phyloP scores from a whole-genome alignment of 2,329 filamentous ascomycete species.

The Cladosporium sp. region DNA sequence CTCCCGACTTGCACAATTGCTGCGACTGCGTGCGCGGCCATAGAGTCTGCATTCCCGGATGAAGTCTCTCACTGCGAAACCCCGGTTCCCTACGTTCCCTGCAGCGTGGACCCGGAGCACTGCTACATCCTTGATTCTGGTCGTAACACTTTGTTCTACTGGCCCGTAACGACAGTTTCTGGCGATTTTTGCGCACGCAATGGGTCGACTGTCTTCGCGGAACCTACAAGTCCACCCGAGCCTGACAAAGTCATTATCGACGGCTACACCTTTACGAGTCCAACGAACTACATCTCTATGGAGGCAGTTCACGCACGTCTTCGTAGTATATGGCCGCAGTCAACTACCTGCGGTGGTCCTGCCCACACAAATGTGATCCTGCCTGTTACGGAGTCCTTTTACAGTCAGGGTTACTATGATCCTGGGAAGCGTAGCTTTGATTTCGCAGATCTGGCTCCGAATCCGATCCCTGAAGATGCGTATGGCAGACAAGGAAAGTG shows the following conservation, averaged over 20 bases:
- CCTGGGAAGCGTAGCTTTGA: not conserved
- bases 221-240: slow-evolving; percentile 8
- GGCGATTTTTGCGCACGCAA: slow-evolving; percentile 18
- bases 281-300: slow-evolving; percentile 9
- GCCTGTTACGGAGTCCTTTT: slow-evolving; percentile 8
- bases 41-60: too few relatives aligned
- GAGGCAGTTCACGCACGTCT: not conserved
- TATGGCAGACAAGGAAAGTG: not conserved
- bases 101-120: not conserved
- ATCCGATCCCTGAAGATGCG: not conserved
- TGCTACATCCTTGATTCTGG: not conserved
- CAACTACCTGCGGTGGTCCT: not conserved
- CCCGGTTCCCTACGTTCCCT: too few relatives aligned
- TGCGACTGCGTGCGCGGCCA: too few relatives aligned
- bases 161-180: slow-evolving; percentile 14
- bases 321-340: not conserved
- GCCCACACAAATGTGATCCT: not conserved
- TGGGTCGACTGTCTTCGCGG: slow-evolving; percentile 9
- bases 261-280: slow-evolving; percentile 17
- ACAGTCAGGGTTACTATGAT: not conserved
- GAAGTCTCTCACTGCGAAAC: too few relatives aligned
- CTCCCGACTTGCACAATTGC: slow-evolving; percentile 10
- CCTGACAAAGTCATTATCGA: slow-evolving; percentile 9
- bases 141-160: slow-evolving; percentile 9
- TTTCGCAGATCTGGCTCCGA: slow-evolving; percentile 10